phyloP scores from a whole-genome alignment of 73 alveolate genomes.

The Paraurostyla sp. region DNA sequence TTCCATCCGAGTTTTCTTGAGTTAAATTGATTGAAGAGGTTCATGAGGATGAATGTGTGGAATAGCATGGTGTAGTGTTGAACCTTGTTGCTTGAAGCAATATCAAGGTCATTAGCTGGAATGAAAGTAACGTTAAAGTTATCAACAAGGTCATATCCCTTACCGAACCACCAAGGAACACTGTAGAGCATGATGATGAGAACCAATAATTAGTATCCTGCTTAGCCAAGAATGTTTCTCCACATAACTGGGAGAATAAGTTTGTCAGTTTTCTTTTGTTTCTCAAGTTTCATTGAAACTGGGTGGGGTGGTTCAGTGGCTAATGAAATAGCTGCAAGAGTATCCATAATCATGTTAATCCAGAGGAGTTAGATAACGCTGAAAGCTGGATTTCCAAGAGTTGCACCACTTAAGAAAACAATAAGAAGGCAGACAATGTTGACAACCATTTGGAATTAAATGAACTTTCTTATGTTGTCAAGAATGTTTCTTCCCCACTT shows the following conservation, averaged over 20 bases:
- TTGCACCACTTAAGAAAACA: slow-evolving; percentile 89
- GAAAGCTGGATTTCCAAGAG: slow-evolving; percentile 91
- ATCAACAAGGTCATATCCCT: slow-evolving; percentile 41
- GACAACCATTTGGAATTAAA: slow-evolving; percentile 94
- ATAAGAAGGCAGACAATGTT: slow-evolving; percentile 91
- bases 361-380: slow-evolving; percentile 94
- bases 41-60: slow-evolving; percentile 85
- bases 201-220: slow-evolving; percentile 67
- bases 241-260: slow-evolving; percentile 81
- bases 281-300: slow-evolving; percentile 77
- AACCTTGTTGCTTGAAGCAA: slow-evolving; percentile 34
- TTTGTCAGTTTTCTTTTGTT: slow-evolving; percentile 86
- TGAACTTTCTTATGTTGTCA: slow-evolving; percentile 95
- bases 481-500: slow-evolving; percentile 97
- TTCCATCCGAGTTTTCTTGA: slow-evolving; percentile 84
- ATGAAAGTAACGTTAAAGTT: slow-evolving; percentile 18
- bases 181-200: slow-evolving; percentile 68
- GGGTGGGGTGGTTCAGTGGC: slow-evolving; percentile 93
- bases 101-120: background rate
- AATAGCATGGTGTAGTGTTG: slow-evolving; percentile 86
- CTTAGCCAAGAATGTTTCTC: slow-evolving; percentile 82
- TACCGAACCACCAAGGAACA: slow-evolving; percentile 55
- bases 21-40: slow-evolving; percentile 84
- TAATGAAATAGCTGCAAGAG: slow-evolving; percentile 88
- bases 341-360: slow-evolving; percentile 95